A percentile compares a stretch with the other conserved stretches of the same genome.
Evolutionary conservation across 2,329 filamentous ascomycete species (phyloP).

Genomic region (Xylariaceae sp.): DNA sequence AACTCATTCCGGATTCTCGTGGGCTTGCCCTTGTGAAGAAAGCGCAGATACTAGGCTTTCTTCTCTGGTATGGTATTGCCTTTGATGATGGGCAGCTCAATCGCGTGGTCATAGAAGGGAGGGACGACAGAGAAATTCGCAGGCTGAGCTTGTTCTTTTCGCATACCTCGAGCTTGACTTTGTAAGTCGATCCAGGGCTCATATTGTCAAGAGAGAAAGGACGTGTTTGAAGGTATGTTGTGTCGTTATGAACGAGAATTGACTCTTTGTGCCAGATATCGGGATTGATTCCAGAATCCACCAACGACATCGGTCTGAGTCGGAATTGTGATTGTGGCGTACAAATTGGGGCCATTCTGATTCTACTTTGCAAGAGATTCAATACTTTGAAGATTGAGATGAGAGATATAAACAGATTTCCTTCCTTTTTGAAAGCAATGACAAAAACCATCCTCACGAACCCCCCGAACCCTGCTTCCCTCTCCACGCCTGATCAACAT

Average conservation of each 20-base stretch:
- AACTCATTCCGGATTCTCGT: constrained; percentile 27
- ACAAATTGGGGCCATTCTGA: too few relatives aligned
- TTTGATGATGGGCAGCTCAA: constrained; percentile 57
- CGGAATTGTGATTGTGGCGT: too few relatives aligned
- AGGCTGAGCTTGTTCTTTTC: constrained; percentile 40
- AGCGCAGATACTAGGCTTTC: constrained; percentile 48
- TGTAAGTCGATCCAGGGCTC: background rate
- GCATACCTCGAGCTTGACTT: constrained; percentile 8
- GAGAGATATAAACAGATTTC: too few relatives aligned
- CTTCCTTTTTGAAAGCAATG: too few relatives aligned
- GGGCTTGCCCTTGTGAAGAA: constrained; percentile 34
- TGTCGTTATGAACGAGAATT: background rate
- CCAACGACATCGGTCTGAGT: too few relatives aligned
- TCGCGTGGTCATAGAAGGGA: constrained; percentile 48
- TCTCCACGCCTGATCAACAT: constrained; percentile 30
- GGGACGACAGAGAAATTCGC: constrained; percentile 49
- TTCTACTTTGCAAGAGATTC: too few relatives aligned
- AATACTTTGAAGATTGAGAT: too few relatives aligned
- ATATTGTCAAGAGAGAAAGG: background rate
- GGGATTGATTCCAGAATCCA: too few relatives aligned
- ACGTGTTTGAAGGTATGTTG: constrained; percentile 8
- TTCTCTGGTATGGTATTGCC: constrained; percentile 60
- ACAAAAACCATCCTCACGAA: background rate
- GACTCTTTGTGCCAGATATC: too few relatives aligned
- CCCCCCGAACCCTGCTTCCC: background rate